Base-by-base conservation (phyloP, 129 eudicot genomes). In the Ambrosia trifida region DNA sequence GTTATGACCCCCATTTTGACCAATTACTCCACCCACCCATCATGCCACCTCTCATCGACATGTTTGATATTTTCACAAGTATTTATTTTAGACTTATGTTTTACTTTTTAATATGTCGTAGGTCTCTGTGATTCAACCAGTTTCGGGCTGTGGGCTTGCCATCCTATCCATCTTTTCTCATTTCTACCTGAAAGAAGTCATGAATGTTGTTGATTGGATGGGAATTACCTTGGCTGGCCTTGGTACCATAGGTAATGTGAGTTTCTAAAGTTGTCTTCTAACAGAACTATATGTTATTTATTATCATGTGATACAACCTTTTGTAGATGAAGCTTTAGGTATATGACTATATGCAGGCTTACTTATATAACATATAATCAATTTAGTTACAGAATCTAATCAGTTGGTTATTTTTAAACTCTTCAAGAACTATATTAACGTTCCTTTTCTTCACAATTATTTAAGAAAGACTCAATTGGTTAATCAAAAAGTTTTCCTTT, bases 201-300 rank as follows among this genome's bases (percentile, higher is more conserved):
- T 94, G 97, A 94, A 94, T 87, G 85, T 76, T 72, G 80, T 94
- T 84, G 99, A 94, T 78, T 94, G 97, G 99, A 38, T 94, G 62
- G 99, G 89, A 43, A 90, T 94, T 46, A 73, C 89, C 35, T 75
- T 94, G 66, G 97, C 96, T 75, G 99, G 96, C 70, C 78, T 94
- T 77, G 99, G 99, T 85, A 94, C 99, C 77, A 90, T 94, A 94
- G 98, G 98, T 93, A 89, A 83, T 78, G 90, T 81, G 84, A 82
- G 86, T 75, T 76, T 43, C 64, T 59, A 47, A 44, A 53, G 47
- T 77, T 77, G 36, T 47, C 20, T 19, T 59, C 17, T n/a, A 47
- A 59, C 45, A 76, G 20, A 47, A 24, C 46, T 58, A 17, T 47
- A 18, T 46, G 33, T n/a, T 14, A 45, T 30, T 46, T 76, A 17